Evolutionary conservation across 139 green algal genomes (phyloP).

Genomic region (Coccomyxa sp.): DNA sequence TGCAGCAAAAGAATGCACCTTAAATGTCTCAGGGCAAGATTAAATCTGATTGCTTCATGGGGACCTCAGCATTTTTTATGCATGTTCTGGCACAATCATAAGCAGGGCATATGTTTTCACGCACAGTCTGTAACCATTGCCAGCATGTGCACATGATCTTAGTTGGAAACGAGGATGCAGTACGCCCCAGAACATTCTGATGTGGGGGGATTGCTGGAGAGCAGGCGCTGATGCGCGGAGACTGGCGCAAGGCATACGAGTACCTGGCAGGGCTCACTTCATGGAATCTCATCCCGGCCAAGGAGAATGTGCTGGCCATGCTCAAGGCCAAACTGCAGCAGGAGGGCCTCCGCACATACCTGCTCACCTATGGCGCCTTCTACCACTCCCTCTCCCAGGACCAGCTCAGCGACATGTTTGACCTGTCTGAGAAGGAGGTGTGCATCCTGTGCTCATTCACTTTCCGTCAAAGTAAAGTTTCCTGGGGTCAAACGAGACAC

Average conservation of each 20-base stretch:
- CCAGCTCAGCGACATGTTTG: conserved; percentile 88
- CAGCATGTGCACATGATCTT: too few relatives aligned
- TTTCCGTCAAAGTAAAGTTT: not conserved
- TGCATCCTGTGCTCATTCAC: not conserved
- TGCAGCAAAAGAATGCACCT: too few relatives aligned
- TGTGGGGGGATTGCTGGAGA: too few relatives aligned
- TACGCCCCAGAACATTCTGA: too few relatives aligned
- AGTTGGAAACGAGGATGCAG: too few relatives aligned
- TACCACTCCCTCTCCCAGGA: conserved; percentile 83
- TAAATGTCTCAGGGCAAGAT: too few relatives aligned
- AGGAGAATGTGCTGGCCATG: conserved; percentile 74
- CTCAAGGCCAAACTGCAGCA: conserved; percentile 76
- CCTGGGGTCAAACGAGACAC: too few relatives aligned
- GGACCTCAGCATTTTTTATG: too few relatives aligned
- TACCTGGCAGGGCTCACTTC: conserved; percentile 60
- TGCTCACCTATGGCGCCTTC: conserved; percentile 79
- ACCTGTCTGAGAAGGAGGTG: conserved; percentile 73
- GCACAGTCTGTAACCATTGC: too few relatives aligned
- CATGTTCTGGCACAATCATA: too few relatives aligned
- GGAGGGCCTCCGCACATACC: conserved; percentile 88
- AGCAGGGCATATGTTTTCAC: not conserved
- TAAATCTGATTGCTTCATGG: too few relatives aligned
- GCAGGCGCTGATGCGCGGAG: conserved; percentile 66
- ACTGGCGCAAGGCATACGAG: conserved; percentile 75
- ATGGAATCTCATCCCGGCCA: conserved; percentile 74